Evolutionary conservation across 441 rosid species (phyloP).

Genomic region (Hypseocharis bilobata): DNA sequence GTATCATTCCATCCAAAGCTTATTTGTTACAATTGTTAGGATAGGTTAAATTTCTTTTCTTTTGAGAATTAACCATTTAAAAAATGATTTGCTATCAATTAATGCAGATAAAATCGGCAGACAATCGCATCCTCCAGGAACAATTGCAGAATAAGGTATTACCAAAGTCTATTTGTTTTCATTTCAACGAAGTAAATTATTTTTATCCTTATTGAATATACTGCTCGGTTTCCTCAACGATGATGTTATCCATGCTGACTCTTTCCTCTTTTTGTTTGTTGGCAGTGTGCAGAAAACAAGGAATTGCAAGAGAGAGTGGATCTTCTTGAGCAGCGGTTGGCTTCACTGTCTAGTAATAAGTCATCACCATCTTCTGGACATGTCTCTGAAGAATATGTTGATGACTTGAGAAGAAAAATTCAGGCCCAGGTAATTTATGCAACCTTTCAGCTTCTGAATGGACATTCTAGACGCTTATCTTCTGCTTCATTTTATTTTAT

Average conservation of each 20-base stretch:
- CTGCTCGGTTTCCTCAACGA: slow-evolving; percentile 4
- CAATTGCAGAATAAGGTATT: slow-evolving; percentile 77
- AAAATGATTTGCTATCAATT: slow-evolving; percentile 20
- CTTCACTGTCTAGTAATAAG: slow-evolving; percentile 40
- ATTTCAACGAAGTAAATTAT: background rate
- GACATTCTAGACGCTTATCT: background rate
- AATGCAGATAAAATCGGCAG: slow-evolving; percentile 80
- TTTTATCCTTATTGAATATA: slow-evolving; percentile 3
- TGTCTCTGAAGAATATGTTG: slow-evolving; percentile 39
- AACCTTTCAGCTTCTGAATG: slow-evolving; percentile 8
- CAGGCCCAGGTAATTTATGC: slow-evolving; percentile 65
- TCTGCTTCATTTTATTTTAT: background rate
- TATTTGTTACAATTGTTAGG: no score
- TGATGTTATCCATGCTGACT: background rate
- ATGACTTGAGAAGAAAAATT: slow-evolving; percentile 63
- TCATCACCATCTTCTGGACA: slow-evolving; percentile 34
- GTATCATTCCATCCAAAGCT: background rate
- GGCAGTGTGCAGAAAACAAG: slow-evolving; percentile 67
- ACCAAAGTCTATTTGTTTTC: slow-evolving; percentile 4
- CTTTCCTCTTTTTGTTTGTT: slow-evolving; percentile 15
- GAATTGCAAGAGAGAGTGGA: slow-evolving; percentile 65
- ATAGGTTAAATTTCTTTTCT: no score
- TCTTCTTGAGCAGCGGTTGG: slow-evolving; percentile 52
- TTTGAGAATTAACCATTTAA: background rate
- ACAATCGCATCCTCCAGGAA: slow-evolving; percentile 88